These are phyloP conservation scores for Leccinum longicurvipes DNA, from an alignment of 768 basidiomycete genomes.

Conservation along the genomic window DNA sequence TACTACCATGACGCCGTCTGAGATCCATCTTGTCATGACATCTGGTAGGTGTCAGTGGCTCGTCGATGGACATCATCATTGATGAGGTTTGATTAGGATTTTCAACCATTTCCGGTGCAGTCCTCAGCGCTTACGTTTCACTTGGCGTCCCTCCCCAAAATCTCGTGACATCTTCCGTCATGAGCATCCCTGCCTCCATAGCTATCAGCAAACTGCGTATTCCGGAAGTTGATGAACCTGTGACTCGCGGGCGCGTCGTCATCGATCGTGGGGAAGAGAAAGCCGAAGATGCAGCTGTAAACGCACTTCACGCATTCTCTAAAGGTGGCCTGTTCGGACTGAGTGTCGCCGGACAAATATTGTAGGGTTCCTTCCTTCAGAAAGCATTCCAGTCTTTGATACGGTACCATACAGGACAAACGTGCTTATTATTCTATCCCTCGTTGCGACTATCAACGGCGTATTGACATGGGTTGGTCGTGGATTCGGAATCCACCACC, in stretches of 20 bases:
- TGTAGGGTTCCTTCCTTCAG: conserved; percentile 42
- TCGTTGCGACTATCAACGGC: conserved; percentile 80
- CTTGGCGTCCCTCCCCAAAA: conserved; percentile 78
- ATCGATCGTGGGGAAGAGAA: conserved; percentile 72
- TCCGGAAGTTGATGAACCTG: conserved; percentile 82
- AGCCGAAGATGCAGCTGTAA: conserved; percentile 56
- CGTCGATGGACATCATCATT: neutral
- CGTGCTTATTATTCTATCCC: conserved; percentile 79
- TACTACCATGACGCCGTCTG: conserved; percentile 80
- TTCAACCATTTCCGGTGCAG: conserved; percentile 90
- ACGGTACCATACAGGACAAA: conserved; percentile 51
- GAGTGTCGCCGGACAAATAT: conserved; percentile 82
- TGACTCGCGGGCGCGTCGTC: conserved; percentile 77
- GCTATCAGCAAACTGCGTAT: conserved; percentile 85
- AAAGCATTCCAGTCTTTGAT: conserved; percentile 7
- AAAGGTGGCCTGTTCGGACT: conserved; percentile 83
- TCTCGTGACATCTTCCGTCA: conserved; percentile 83
- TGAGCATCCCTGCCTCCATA: conserved; percentile 95
- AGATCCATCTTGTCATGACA: conserved; percentile 86
- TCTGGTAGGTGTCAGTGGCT: conserved; percentile 47
- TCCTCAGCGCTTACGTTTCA: conserved; percentile 78
- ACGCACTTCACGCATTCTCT: conserved; percentile 87
- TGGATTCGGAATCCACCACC: conserved; percentile 76
- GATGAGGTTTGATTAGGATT: conserved; percentile 44
- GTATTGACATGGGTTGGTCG: conserved; percentile 86